Percentiles rank a stretch among this genome's conserved stretches.
Conservation (phyloP, 805 yeast genomes). For the Pichia gijzeniarum region DNA sequence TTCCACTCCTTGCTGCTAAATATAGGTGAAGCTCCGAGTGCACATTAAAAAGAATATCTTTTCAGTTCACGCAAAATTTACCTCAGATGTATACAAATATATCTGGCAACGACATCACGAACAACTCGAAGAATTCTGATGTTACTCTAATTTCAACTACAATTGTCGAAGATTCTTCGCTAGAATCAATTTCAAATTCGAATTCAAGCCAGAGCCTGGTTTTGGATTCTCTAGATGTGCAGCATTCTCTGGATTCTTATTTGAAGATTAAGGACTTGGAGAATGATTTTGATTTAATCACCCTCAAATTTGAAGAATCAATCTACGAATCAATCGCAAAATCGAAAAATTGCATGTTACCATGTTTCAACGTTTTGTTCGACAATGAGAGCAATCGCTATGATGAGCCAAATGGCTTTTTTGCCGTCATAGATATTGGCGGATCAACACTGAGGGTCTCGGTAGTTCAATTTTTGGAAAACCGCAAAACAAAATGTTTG, state of each 20-base stretch:
- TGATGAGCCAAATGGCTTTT: conserved; percentile 16
- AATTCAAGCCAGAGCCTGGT: neutral
- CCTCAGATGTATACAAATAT: no score
- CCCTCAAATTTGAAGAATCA: conserved; percentile 1
- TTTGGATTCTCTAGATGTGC: neutral
- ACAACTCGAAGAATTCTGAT: no score
- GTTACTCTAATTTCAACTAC: neutral
- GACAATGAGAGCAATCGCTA: neutral
- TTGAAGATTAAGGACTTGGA: neutral
- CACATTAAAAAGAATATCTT: no score
- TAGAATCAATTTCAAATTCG: neutral
- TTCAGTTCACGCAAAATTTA: no score
- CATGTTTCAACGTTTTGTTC: conserved; percentile 5
- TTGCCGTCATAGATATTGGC: conserved; percentile 46
- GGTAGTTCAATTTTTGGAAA: conserved; percentile 14
- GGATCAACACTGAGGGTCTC: conserved; percentile 46
- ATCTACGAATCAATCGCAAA: conserved; percentile 5
- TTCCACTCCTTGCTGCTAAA: no score
- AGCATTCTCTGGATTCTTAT: neutral
- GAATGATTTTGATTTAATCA: conserved; percentile 2
- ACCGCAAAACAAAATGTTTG: conserved; percentile 13
- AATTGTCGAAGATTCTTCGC: neutral
- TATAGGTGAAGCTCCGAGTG: no score
- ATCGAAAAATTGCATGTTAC: conserved; percentile 9
- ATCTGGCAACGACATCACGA: no score